Base-by-base conservation (phyloP, 768 basidiomycete species). In the Tylopilus balloui region DNA sequence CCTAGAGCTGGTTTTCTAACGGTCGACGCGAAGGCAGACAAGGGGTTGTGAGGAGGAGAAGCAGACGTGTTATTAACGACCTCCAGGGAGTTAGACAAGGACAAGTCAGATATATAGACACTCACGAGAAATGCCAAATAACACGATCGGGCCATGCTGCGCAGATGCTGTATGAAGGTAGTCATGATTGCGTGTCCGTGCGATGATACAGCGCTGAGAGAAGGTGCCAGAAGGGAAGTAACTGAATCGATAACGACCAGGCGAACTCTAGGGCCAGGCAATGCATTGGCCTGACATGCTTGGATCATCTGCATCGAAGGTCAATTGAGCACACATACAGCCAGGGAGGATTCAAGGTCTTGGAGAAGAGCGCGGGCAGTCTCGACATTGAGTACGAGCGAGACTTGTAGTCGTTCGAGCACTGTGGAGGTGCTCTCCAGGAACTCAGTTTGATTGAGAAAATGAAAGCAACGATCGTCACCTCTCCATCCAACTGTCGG, bases 171-270 rank as follows among this genome's bases (percentile, higher is more conserved):
- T 82, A 89, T 87, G 48, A 89, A 79, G 3, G 76, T 74, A 0
- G 76, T 77, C 86, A 89, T 88, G 15, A 78, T 68, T 0, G 86
- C 82, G 61, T 91, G 88, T 5, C 88, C 88, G 68, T 88, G 80
- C 3, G 85, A 78, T 4, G 87, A 83, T 3, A 79, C 71, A 0
- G 78, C 79, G 56, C 78, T 86, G 19, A 90, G 71, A 37, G 77
- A 68, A 1, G 85, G 81, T 9, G 78, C 76, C 12, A 90, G 60
- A 21, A 90, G 71, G 14, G 82, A 71, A 2, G 87, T 85, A 34
- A 88, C 69, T 15, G 73, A 60, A 60, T 90, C 88, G 25, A 91
- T 72, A 11, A 89, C 78, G 8, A 90, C 58, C 42, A 75, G 78
- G 23, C 71, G 73, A 35, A 70, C 66, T 6, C 54, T 56, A 6